Base-by-base conservation (phyloP, 306 rosid genomes). In the Glycyrrhiza uralensis region DNA sequence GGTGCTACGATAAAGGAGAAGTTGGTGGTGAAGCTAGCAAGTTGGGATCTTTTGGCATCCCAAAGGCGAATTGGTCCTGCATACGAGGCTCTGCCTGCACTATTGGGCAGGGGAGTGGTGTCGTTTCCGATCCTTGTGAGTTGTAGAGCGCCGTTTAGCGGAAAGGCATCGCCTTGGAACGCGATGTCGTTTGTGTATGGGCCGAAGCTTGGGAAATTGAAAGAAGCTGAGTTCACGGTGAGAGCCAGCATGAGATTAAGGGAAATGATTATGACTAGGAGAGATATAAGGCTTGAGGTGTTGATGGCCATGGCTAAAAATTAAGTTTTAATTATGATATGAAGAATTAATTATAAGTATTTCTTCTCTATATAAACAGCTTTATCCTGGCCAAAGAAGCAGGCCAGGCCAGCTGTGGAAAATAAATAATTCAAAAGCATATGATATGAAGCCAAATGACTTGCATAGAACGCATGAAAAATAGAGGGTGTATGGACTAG, bases 81-180 rank as follows among this genome's bases (percentile, higher is more conserved):
- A 7, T 61, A 85, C 0, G 86, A 79, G n/a, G 76, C 85, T 65
- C 83, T 70, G 7, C 89, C 89, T 0, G 49, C 79, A 7, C 60
- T 83, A 5, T 51, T 18, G 5, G 50, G 62, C 0, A 9, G 1
- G 1, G 67, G 35, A 6, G 15, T 33, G 1, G 17, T 17, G 3
- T 26, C 63, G n/a, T 56, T 22, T 61, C 5, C 36, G 2, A 14
- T 23, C 17, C 46, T 59, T 14, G 86, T 74, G 6, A 78, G 80
- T 1, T 63, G 39, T 0, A 82, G 26, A 0, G 2, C 13, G 0
- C 78, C 66, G 3, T 51, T 15, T 6, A 67, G 36, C 1, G 23
- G 4, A 45, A 18, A 62, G 44, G 78, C 66, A 7, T 74, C 44
- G 1, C 83, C 83, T 78, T 77, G 19, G 15, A 74, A 63, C 63